Conservation (phyloP, 305 asterid species). For the Fraxinus baroniana region DNA sequence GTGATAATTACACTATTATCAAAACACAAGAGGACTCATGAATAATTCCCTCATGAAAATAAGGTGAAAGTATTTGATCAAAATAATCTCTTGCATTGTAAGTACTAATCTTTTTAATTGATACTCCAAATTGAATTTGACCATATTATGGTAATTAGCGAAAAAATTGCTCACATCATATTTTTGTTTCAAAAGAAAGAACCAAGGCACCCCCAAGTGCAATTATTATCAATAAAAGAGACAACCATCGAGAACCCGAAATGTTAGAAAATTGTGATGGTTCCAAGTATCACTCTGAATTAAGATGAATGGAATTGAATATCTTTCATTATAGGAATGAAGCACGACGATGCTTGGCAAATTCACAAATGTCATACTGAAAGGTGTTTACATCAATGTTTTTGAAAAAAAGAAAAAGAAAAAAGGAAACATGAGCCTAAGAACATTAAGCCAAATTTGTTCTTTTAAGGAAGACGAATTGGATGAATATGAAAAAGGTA, state of each 20-base stretch:
- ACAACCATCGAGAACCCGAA: neutral
- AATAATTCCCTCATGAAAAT: neutral
- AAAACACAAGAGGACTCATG: neutral
- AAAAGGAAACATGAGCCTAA: neutral
- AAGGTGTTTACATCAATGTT: neutral
- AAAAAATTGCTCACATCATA: neutral
- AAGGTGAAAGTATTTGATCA: neutral
- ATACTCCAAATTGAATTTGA: neutral
- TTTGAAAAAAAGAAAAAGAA: neutral
- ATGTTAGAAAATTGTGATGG: neutral
- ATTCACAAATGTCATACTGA: neutral
- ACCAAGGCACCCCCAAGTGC: neutral
- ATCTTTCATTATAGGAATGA: neutral
- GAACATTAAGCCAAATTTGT: neutral
- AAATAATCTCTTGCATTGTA: neutral
- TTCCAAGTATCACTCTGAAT: neutral
- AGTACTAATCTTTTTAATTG: neutral
- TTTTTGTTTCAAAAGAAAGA: neutral
- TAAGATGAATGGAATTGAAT: neutral
- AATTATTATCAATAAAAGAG: neutral
- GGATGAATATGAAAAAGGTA: neutral
- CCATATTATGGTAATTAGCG: neutral
- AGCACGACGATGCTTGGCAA: neutral
- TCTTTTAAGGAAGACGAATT: neutral
- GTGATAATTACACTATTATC: too few species aligned